phyloP scores from a whole-genome alignment of 179 eudicot genomes.

The Beta corolliflora region DNA sequence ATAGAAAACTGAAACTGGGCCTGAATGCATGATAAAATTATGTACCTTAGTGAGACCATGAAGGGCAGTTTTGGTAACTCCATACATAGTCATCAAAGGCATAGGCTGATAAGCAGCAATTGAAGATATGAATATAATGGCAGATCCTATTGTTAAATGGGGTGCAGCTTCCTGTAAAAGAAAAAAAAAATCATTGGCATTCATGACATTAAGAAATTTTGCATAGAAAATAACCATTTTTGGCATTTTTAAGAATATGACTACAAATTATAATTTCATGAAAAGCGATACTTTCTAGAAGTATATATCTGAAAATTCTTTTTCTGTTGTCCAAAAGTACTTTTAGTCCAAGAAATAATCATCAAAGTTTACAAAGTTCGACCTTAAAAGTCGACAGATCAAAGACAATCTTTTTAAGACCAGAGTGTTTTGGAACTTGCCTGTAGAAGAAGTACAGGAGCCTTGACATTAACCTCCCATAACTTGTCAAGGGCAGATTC shows the following conservation, averaged over 20 bases:
- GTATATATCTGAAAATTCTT: no score
- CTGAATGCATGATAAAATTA: neutral
- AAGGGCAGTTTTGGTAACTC: slow-evolving; percentile 75
- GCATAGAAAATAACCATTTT: no score
- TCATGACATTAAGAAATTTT: no score
- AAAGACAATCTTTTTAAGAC: no score
- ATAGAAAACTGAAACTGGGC: neutral
- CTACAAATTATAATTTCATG: no score
- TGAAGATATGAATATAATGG: slow-evolving; percentile 64
- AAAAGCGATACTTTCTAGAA: no score
- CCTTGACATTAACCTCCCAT: slow-evolving; percentile 79
- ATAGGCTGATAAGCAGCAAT: slow-evolving; percentile 50
- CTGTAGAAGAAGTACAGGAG: slow-evolving; percentile 67
- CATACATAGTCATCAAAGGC: slow-evolving; percentile 57
- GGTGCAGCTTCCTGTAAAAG: slow-evolving; percentile 66
- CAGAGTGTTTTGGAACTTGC: slow-evolving; percentile 23
- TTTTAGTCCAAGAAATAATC: no score
- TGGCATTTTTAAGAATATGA: no score
- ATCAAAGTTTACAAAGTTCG: no score
- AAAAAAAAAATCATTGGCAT: no score
- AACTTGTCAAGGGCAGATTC: slow-evolving; percentile 76
- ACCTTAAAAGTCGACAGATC: no score
- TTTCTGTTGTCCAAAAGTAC: no score
- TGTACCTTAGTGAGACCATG: slow-evolving; percentile 73
- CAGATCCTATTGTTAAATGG: slow-evolving; percentile 58